Conservation (phyloP, 768 basidiomycete species). For the Boletus coccyginus region DNA sequence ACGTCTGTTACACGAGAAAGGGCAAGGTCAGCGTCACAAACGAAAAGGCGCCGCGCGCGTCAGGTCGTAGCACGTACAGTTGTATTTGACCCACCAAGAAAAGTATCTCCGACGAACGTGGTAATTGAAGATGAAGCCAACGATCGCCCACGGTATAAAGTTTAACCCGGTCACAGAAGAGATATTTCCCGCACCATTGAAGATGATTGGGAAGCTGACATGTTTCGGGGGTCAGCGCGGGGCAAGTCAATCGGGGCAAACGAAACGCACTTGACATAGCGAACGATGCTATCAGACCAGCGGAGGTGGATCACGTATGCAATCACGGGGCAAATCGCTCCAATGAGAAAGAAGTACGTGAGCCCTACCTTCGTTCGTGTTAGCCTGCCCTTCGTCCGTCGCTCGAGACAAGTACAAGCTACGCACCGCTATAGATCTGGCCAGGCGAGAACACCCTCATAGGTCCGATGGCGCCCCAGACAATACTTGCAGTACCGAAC, state of each 20-base stretch:
- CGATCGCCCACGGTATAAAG: constrained; percentile 64
- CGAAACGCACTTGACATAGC: constrained; percentile 62
- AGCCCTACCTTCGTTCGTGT: constrained; percentile 32
- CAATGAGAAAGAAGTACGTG: constrained; percentile 77
- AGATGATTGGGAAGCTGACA: constrained; percentile 43
- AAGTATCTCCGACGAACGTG: constrained; percentile 57
- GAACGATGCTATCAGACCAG: constrained; percentile 63
- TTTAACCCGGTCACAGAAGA: constrained; percentile 67
- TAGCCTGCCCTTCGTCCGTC: not conserved
- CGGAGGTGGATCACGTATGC: constrained; percentile 52
- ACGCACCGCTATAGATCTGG: constrained; percentile 51
- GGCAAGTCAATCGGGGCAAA: not conserved
- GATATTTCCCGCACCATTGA: constrained; percentile 56
- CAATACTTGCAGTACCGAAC: constrained; percentile 76
- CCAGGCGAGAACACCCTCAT: constrained; percentile 65
- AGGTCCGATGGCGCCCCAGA: constrained; percentile 85
- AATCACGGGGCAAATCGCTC: constrained; percentile 58
- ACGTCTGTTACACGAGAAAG: constrained; percentile 39
- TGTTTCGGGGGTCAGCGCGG: not conserved
- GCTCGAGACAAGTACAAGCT: not conserved
- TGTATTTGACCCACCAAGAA: constrained; percentile 66
- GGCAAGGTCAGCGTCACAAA: constrained; percentile 13
- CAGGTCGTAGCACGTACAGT: constrained; percentile 25
- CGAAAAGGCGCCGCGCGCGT: not conserved
- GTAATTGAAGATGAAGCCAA: constrained; percentile 67